Percentiles rank a stretch among this genome's conserved stretches.
phyloP scores from a whole-genome alignment of 1,284 basidiomycete genomes.

The Pulveroboletus sp. region DNA sequence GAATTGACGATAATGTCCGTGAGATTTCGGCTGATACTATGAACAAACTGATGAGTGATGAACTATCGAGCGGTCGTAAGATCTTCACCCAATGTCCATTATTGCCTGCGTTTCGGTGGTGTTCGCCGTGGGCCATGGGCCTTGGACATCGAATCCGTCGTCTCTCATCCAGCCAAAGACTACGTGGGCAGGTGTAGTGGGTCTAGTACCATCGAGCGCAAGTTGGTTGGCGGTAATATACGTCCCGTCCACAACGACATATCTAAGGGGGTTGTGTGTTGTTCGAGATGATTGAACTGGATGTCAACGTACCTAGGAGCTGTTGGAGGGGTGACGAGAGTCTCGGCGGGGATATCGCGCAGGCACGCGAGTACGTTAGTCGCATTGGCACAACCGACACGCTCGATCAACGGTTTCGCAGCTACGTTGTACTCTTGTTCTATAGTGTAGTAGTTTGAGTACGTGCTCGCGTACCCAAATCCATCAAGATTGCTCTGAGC shows the following conservation, averaged over 20 bases:
- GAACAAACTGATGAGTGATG: background rate
- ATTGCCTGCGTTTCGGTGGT: conserved; percentile 5
- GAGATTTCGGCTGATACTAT: conserved; percentile 6
- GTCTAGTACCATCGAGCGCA: conserved; percentile 40
- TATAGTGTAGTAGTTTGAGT: conserved; percentile 43
- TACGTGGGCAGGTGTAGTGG: conserved; percentile 45
- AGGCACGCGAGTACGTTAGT: conserved; percentile 37
- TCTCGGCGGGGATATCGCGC: conserved; percentile 34
- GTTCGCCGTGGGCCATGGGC: conserved; percentile 7
- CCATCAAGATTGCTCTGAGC: conserved; percentile 52
- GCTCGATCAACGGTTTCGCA: conserved; percentile 38
- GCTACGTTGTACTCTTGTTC: conserved; percentile 35
- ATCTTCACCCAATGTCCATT: conserved; percentile 6
- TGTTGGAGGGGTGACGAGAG: conserved; percentile 36
- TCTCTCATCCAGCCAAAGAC: conserved; percentile 50
- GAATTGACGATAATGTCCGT: conserved; percentile 7
- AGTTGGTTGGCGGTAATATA: conserved; percentile 44
- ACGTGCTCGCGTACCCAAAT: conserved; percentile 45
- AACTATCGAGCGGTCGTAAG: too few relatives aligned
- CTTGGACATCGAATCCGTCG: conserved; percentile 40
- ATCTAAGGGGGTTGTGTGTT: conserved; percentile 28
- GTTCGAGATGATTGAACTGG: background rate
- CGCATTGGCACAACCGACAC: conserved; percentile 36
- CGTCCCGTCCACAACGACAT: conserved; percentile 48
- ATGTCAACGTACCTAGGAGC: conserved; percentile 34